These are phyloP conservation scores for Phytopythium cucurbitacearum DNA, from an alignment of 352 stramenopile species.

Conservation along the genomic window DNA sequence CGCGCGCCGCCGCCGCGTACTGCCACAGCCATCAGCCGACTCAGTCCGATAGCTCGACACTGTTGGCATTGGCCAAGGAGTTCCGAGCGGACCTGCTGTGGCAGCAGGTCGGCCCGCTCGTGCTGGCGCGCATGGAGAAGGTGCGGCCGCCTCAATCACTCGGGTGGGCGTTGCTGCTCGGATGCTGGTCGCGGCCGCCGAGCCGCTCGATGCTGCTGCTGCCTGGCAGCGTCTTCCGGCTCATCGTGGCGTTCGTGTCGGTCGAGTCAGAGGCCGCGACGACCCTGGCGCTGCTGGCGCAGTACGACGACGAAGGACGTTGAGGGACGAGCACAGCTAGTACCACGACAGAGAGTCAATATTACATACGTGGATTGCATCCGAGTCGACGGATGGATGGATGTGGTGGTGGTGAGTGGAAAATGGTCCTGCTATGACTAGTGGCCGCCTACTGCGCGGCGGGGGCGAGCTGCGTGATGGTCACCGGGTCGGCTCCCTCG, in stretches of 20 bases:
- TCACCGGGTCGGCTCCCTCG: conserved; percentile 72
- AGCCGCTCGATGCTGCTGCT: neutral
- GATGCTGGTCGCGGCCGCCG: no score
- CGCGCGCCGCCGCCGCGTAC: neutral
- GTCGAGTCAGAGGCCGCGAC: neutral
- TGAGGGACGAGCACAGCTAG: neutral
- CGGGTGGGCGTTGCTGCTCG: no score
- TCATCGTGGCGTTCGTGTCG: conserved; percentile 7
- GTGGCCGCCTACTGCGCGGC: conserved; percentile 9
- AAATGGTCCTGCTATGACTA: no score
- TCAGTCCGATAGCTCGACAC: neutral
- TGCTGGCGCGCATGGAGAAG: conserved; percentile 6
- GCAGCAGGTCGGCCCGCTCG: neutral
- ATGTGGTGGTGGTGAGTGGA: no score
- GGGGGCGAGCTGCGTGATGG: conserved; percentile 63
- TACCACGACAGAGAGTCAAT: no score
- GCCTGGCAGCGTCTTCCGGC: conserved; percentile 1
- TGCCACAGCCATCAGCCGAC: neutral
- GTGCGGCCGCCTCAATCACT: neutral
- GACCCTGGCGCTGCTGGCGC: neutral
- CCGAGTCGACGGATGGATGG: no score
- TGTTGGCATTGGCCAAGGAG: neutral
- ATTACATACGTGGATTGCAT: no score
- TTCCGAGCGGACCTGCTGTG: conserved; percentile 3
- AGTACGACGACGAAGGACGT: neutral